Evolutionary conservation across 768 basidiomycete genomes (phyloP), one percentile per base, ranked within the genome.

Genomic region (Russula griseocarnosa): DNA sequence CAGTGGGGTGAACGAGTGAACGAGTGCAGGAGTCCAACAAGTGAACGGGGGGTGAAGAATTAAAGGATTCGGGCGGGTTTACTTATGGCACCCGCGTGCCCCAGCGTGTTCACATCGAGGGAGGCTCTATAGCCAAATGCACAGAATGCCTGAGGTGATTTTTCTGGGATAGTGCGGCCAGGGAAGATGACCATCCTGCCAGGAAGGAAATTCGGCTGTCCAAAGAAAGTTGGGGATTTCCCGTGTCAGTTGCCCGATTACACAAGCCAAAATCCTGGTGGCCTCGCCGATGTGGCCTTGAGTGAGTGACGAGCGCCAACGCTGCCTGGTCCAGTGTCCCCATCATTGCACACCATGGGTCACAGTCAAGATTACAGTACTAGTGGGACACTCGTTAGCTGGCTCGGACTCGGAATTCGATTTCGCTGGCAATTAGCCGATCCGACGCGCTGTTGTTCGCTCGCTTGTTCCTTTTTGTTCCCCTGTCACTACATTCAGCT

Each of bases 71-170:
- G 7, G 20, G n/a, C 40, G 22, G 51, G 51, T 24, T 22, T 46
- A 63, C 57, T 47, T 54, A 55, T 51, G 58, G 34, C 56, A 63
- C 50, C 30, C 11, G 38, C 24, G 20, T 51, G 47, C 24, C 24
- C 38, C 34, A 20, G 49, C 38, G 34, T 24, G 28, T 63, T 59
- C 52, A 59, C 26, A 46, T 30, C 36, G 36, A 58, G 22, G 42
- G 46, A 36, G 18, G 18, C 6, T 8, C 40, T 42, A 46, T 47
- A n/a, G 38, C 26, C 3, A 40, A 51, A 61, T 47, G 18, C 16
- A 14, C 11, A 34, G 32, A 20, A 46, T 24, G 24, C 24, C 20
- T 11, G 42, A 26, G 24, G 44, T 36, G n/a, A 55, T 14, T 44
- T 34, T n/a, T 20, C 11, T 61, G 42, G n/a, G 34, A 26, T 26